Evolutionary conservation across 2,329 filamentous ascomycete genomes (phyloP).

Genomic region (Fusarium algeriense): DNA sequence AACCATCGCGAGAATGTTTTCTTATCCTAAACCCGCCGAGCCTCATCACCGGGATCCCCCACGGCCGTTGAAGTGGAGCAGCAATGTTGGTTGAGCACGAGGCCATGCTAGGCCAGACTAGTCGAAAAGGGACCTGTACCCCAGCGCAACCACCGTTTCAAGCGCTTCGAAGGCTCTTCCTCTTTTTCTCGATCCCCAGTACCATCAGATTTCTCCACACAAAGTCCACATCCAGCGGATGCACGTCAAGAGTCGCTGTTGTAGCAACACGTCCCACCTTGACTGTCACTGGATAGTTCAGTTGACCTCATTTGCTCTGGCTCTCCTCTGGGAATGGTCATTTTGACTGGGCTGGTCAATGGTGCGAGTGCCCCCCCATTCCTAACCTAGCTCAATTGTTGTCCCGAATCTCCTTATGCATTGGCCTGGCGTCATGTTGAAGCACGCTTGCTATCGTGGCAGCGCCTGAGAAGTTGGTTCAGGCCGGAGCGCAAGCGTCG

Average conservation of each 20-base stretch:
- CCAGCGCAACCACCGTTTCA: constrained; percentile 41
- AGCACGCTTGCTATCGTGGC: constrained; percentile 56
- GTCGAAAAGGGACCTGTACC: constrained; percentile 30
- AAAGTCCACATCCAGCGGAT: constrained; percentile 41
- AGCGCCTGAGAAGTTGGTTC: constrained; percentile 51
- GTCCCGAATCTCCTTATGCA: constrained; percentile 40
- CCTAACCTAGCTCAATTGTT: constrained; percentile 46
- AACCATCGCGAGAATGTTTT: constrained; percentile 27
- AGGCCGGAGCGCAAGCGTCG: constrained; percentile 23
- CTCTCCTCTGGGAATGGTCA: constrained; percentile 26
- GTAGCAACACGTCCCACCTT: constrained; percentile 46
- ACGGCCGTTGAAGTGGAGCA: constrained; percentile 26
- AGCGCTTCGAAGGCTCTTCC: constrained; percentile 22
- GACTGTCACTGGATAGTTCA: constrained; percentile 39
- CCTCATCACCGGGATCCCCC: constrained; percentile 32
- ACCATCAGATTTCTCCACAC: constrained; percentile 43
- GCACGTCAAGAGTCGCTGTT: constrained; percentile 41
- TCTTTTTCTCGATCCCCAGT: constrained; percentile 34
- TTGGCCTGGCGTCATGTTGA: constrained; percentile 47
- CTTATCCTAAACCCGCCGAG: constrained; percentile 34
- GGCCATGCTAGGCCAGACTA: constrained; percentile 19
- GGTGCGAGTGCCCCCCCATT: constrained; percentile 49
- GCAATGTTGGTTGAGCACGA: constrained; percentile 19
- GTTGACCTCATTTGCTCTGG: constrained; percentile 4
- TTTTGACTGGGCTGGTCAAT: constrained; percentile 21